These are phyloP conservation scores for Amphibolis antarctica DNA, from an alignment of 106 monocot genomes.

Conservation along the genomic window DNA sequence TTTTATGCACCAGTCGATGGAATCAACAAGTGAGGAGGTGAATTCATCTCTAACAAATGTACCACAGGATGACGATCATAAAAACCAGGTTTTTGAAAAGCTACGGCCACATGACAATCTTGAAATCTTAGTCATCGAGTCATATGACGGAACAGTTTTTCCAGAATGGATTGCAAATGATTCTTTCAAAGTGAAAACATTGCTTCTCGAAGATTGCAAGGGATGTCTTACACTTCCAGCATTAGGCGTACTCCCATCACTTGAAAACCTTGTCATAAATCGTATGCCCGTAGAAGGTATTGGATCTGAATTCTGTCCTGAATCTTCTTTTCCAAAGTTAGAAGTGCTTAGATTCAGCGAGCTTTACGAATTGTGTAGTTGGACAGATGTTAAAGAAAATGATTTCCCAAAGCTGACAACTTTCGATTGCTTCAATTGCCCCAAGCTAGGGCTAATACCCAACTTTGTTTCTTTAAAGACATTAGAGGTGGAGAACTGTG, in stretches of 20 bases:
- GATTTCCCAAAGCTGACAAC: neutral
- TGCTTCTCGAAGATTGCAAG: conserved; percentile 5
- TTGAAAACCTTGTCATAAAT: conserved; percentile 8
- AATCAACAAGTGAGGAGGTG: neutral
- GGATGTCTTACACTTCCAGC: conserved; percentile 9
- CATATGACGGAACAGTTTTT: conserved; percentile 4
- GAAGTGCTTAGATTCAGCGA: neutral
- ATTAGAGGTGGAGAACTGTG: neutral
- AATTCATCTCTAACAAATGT: conserved; percentile 2
- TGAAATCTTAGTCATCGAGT: conserved; percentile 1
- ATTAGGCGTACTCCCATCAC: conserved; percentile 15
- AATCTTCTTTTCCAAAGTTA: neutral
- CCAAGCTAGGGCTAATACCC: no score
- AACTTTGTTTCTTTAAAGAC: neutral
- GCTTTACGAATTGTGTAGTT: neutral
- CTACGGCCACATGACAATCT: conserved; percentile 15
- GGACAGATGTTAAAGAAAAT: neutral
- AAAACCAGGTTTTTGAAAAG: conserved; percentile 2
- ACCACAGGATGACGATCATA: neutral
- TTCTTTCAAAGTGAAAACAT: conserved; percentile 4
- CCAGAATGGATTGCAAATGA: conserved; percentile 18
- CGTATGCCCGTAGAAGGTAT: conserved; percentile 5
- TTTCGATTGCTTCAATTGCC: no score
- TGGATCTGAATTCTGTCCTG: neutral
- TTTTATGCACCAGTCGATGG: no score